Conservation (phyloP, 2,329 filamentous ascomycete genomes). For the Incumbomyces lentus region DNA sequence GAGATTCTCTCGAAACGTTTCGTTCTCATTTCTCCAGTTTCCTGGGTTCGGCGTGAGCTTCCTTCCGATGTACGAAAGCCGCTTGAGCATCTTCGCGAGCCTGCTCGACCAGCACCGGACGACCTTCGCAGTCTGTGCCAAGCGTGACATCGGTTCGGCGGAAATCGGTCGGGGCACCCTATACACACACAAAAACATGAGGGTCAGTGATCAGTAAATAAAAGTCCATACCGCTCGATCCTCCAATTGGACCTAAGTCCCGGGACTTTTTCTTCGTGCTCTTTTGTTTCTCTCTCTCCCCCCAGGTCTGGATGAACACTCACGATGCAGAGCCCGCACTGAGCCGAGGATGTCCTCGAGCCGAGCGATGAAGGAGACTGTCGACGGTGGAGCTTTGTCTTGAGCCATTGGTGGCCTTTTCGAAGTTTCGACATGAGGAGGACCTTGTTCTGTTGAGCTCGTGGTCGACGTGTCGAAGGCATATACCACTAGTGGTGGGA, state of each 20-base stretch:
- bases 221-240: constrained; percentile 9
- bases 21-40: too few species aligned
- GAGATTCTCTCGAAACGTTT: too few species aligned
- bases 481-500: background rate
- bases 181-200: background rate
- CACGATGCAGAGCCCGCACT: background rate
- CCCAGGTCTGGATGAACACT: background rate
- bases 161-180: constrained; percentile 35
- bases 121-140: constrained; percentile 25
- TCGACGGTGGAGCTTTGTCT: constrained; percentile 5
- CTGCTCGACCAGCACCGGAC: constrained; percentile 17
- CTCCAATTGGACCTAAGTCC: background rate
- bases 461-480: background rate
- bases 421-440: constrained; percentile 11
- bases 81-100: constrained; percentile 13
- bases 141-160: constrained; percentile 32
- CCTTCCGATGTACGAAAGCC: background rate
- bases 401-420: constrained; percentile 9
- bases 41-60: too few species aligned
- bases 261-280: background rate
- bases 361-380: background rate
- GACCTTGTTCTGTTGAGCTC: background rate
- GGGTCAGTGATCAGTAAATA: constrained; percentile 7
- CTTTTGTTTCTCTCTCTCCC: background rate
- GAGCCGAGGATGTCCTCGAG: background rate